phyloP scores from a whole-genome alignment of 441 rosid species.

The Hypseocharis bilobata region DNA sequence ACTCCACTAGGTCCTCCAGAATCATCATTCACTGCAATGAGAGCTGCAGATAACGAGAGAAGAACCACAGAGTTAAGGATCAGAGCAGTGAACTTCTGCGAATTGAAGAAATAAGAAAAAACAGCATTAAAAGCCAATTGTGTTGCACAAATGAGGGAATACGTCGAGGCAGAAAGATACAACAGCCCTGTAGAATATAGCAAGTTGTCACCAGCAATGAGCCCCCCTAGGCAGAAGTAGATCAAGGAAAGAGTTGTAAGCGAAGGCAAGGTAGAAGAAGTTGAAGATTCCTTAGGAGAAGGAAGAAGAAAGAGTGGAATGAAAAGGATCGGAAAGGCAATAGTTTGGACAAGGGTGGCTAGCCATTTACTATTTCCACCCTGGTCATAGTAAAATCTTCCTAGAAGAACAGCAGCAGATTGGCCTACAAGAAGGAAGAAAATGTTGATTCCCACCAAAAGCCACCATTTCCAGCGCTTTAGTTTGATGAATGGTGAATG shows the following conservation, averaged over 20 bases:
- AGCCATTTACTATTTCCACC: slow-evolving; percentile 90
- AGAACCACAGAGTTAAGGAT: slow-evolving; percentile 62
- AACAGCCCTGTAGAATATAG: slow-evolving; percentile 66
- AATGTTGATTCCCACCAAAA: slow-evolving; percentile 46
- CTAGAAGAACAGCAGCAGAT: slow-evolving; percentile 71
- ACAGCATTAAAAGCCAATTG: slow-evolving; percentile 76
- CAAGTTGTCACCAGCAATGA: slow-evolving; percentile 68
- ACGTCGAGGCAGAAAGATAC: slow-evolving; percentile 79
- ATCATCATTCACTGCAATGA: slow-evolving; percentile 59
- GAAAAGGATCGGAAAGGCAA: slow-evolving; percentile 63
- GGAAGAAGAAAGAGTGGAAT: slow-evolving; percentile 53
- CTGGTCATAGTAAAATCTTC: slow-evolving; percentile 68
- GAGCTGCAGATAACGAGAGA: slow-evolving; percentile 64
- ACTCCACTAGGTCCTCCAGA: slow-evolving; percentile 49
- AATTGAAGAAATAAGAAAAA: slow-evolving; percentile 70
- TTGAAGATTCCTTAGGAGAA: slow-evolving; percentile 27
- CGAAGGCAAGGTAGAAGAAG: slow-evolving; percentile 32
- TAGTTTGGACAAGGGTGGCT: slow-evolving; percentile 79
- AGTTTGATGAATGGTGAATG: slow-evolving; percentile 40
- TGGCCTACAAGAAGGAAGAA: slow-evolving; percentile 74
- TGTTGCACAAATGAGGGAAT: slow-evolving; percentile 75
- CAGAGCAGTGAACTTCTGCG: slow-evolving; percentile 66
- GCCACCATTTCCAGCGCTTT: slow-evolving; percentile 74
- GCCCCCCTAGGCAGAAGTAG: slow-evolving; percentile 54
- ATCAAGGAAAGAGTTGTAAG: slow-evolving; percentile 33